These are phyloP conservation scores for Castanea sativa DNA, from an alignment of 306 rosid species.

Conservation along the genomic window DNA sequence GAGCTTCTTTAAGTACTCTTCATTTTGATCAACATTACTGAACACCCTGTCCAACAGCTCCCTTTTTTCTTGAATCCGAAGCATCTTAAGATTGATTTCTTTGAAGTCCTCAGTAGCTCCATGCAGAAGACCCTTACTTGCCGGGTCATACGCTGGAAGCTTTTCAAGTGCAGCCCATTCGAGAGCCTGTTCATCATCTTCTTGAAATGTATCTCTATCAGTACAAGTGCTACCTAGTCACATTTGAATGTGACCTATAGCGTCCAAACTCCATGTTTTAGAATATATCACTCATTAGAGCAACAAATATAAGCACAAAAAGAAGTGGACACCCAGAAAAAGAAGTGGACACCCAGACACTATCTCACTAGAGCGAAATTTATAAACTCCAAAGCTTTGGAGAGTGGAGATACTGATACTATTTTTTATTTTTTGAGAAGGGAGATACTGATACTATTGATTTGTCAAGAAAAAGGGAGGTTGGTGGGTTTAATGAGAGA, in stretches of 20 bases:
- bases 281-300: neutral
- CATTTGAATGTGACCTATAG: neutral
- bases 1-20: slow-evolving; percentile 20
- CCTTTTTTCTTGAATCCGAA: slow-evolving; percentile 19
- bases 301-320: neutral
- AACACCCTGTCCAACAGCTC: slow-evolving; percentile 10
- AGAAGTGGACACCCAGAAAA: neutral
- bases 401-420: neutral
- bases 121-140: slow-evolving; percentile 22
- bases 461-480: neutral
- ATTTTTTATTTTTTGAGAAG: neutral
- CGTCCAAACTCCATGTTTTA: neutral
- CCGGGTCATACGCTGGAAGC: slow-evolving; percentile 18
- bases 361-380: neutral
- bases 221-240: neutral
- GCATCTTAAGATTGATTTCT: slow-evolving; percentile 18
- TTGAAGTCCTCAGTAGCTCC: slow-evolving; percentile 10
- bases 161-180: slow-evolving; percentile 29
- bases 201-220: neutral
- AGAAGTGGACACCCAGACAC: neutral
- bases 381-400: neutral
- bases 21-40: slow-evolving; percentile 14
- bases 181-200: slow-evolving; percentile 20
- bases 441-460: neutral
- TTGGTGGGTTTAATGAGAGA: neutral